phyloP scores from a whole-genome alignment of 495 filamentous ascomycete species.

The Xylaria castorea region DNA sequence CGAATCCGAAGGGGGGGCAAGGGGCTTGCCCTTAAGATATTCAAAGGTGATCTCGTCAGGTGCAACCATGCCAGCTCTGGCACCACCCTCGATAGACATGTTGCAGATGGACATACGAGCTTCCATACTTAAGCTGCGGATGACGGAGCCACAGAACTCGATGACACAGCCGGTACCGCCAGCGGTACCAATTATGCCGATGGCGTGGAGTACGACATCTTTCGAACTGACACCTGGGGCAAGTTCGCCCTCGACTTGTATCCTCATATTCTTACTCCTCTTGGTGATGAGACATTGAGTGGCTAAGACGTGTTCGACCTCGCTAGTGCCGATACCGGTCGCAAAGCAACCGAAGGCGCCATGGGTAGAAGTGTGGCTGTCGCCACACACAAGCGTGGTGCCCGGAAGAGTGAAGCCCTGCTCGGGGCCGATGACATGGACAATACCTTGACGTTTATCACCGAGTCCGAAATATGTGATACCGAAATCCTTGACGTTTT shows the following conservation, averaged over 20 bases:
- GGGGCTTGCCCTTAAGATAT: constrained; percentile 87
- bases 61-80: constrained; percentile 94
- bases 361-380: constrained; percentile 97
- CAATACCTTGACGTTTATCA: constrained; percentile 97
- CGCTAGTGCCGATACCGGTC: constrained; percentile 96
- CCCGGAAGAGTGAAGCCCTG: constrained; percentile 98
- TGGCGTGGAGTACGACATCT: constrained; percentile 93
- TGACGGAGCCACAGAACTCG: constrained; percentile 95
- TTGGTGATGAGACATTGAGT: constrained; percentile 95
- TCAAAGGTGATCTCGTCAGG: constrained; percentile 94
- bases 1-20: constrained; percentile 83
- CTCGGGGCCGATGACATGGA: constrained; percentile 98
- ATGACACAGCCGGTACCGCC: constrained; percentile 95
- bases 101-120: constrained; percentile 99
- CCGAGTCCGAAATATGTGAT: constrained; percentile 97
- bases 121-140: constrained; percentile 90
- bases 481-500: constrained; percentile 96
- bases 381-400: constrained; percentile 96
- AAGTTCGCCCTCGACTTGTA: constrained; percentile 91
- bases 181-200: constrained; percentile 93
- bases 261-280: constrained; percentile 97
- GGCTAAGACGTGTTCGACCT: constrained; percentile 97
- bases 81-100: constrained; percentile 99
- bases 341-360: constrained; percentile 95
- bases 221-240: constrained; percentile 94